These are phyloP conservation scores for Populus hybrid DNA, from an alignment of 441 rosid genomes.

Conservation along the genomic window DNA sequence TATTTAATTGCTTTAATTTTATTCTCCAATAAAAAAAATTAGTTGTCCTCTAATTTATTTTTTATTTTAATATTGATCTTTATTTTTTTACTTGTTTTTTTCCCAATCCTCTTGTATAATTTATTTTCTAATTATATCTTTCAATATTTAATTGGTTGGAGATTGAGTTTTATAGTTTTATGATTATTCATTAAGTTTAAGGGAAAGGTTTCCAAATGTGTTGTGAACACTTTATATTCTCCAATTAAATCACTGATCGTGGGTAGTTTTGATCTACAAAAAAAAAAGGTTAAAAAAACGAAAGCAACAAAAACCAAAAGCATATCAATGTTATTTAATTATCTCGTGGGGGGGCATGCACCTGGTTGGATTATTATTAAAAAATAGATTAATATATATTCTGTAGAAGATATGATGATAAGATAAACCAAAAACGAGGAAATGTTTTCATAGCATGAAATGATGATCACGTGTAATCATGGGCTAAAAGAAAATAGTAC, in stretches of 20 bases:
- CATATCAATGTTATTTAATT: background rate
- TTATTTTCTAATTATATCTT: too few species aligned
- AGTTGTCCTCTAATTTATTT: too few species aligned
- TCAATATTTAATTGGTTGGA: too few species aligned
- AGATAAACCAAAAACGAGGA: background rate
- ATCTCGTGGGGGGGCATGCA: conserved; percentile 3
- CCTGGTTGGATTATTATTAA: background rate
- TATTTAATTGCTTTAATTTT: too few species aligned
- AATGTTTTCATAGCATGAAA: background rate
- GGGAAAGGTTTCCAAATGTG: background rate
- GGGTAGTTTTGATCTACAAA: conserved; percentile 5
- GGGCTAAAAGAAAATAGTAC: background rate
- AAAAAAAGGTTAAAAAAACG: background rate
- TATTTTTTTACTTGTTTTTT: too few species aligned
- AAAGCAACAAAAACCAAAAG: background rate
- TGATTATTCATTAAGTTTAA: conserved; percentile 9
- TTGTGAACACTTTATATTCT: background rate
- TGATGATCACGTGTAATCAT: conserved; percentile 26
- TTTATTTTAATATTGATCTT: accelerated
- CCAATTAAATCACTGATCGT: background rate
- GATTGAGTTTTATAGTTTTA: too few species aligned
- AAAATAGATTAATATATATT: background rate
- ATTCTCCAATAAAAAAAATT: too few species aligned
- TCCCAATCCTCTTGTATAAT: too few species aligned
- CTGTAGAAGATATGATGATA: background rate